Evolutionary conservation across 768 basidiomycete genomes (phyloP).

Genomic region (Collybia sordida): DNA sequence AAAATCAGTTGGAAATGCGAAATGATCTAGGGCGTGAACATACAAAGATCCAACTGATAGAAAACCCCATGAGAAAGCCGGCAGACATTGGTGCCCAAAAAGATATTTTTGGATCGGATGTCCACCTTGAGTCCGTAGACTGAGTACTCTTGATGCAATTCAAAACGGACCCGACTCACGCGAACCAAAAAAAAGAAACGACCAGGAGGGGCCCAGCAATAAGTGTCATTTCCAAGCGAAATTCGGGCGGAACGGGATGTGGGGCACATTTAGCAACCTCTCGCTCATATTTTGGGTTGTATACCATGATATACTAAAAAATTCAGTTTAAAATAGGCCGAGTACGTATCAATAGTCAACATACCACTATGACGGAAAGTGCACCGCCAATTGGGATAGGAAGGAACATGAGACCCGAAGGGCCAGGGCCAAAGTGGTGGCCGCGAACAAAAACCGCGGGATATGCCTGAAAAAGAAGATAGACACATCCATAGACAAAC

Average conservation of each 20-base stretch:
- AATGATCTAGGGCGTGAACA: slow-evolving; percentile 17
- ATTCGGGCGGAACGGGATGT: slow-evolving; percentile 58
- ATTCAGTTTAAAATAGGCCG: not conserved
- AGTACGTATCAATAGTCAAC: slow-evolving; percentile 9
- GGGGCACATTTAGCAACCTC: slow-evolving; percentile 45
- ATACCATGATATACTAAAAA: slow-evolving; percentile 42
- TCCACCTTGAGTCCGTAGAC: slow-evolving; percentile 43
- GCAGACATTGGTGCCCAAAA: slow-evolving; percentile 55
- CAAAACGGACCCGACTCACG: slow-evolving; percentile 25
- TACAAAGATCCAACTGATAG: slow-evolving; percentile 55
- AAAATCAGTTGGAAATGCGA: not conserved
- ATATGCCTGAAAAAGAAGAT: slow-evolving; percentile 62
- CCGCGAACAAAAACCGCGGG: slow-evolving; percentile 55
- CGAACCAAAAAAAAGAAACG: slow-evolving; percentile 65
- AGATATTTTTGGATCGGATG: slow-evolving; percentile 50
- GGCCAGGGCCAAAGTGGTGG: slow-evolving; percentile 52
- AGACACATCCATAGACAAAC: slow-evolving; percentile 66
- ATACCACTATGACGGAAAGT: slow-evolving; percentile 41
- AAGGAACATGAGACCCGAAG: slow-evolving; percentile 60
- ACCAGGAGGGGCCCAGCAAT: slow-evolving; percentile 52
- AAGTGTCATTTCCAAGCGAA: slow-evolving; percentile 48
- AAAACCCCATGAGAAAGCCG: slow-evolving; percentile 49
- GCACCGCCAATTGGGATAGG: slow-evolving; percentile 56
- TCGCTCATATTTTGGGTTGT: slow-evolving; percentile 48
- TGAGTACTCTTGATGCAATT: slow-evolving; percentile 4